phyloP scores from a whole-genome alignment of 495 filamentous ascomycete genomes.

The Extremus antarcticus region DNA sequence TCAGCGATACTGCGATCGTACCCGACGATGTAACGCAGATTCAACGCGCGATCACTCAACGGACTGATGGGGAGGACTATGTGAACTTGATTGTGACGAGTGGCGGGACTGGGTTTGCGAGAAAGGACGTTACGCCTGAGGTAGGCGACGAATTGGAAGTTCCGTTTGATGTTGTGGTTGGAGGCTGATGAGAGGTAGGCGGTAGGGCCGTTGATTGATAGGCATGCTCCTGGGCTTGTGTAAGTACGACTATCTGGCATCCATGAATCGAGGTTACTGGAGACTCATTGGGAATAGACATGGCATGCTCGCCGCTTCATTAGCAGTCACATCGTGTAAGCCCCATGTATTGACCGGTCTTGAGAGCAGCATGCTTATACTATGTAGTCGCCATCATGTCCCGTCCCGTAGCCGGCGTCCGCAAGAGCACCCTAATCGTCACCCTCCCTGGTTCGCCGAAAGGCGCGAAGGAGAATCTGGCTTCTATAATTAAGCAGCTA shows the following conservation, averaged over 20 bases:
- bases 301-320: slow-evolving; percentile 81
- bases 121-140: slow-evolving; percentile 83
- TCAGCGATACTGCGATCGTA: slow-evolving; percentile 62
- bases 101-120: slow-evolving; percentile 88
- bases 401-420: slow-evolving; percentile 80
- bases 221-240: slow-evolving; percentile 80
- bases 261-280: neutral
- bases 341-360: slow-evolving; percentile 11
- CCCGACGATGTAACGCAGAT: slow-evolving; percentile 66
- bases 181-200: slow-evolving; percentile 45
- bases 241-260: slow-evolving; percentile 32
- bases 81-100: slow-evolving; percentile 76
- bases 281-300: slow-evolving; percentile 43
- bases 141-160: too few relatives aligned
- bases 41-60: slow-evolving; percentile 55
- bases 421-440: slow-evolving; percentile 72
- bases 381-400: slow-evolving; percentile 88
- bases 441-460: slow-evolving; percentile 93
- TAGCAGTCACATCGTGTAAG: slow-evolving; percentile 82
- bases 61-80: slow-evolving; percentile 51
- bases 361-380: slow-evolving; percentile 15
- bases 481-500: slow-evolving; percentile 74
- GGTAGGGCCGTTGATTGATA: slow-evolving; percentile 68
- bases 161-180: neutral
- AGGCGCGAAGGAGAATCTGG: slow-evolving; percentile 93